These are phyloP conservation scores for Xylariaceae sp. DNA, from an alignment of 2,329 filamentous ascomycete species.

Conservation along the genomic window DNA sequence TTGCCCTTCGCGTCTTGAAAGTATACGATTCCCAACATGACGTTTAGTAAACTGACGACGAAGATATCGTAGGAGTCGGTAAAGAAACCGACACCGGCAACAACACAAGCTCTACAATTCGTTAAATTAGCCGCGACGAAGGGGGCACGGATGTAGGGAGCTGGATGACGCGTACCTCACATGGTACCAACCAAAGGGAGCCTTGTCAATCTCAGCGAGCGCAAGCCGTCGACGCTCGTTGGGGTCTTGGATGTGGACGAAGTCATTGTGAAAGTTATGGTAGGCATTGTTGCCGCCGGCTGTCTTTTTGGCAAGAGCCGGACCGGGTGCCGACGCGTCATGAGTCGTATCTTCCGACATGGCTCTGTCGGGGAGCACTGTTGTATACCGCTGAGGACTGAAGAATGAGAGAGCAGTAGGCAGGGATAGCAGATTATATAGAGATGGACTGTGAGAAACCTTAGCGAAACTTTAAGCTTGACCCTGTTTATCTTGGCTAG, in stretches of 20 bases:
- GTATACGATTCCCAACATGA: constrained; percentile 82
- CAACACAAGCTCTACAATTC: constrained; percentile 66
- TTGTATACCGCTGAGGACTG: background rate
- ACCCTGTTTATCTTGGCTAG: background rate
- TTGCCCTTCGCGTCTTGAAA: constrained; percentile 60
- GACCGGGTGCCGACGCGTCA: constrained; percentile 4
- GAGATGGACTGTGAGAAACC: background rate
- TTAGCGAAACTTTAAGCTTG: background rate
- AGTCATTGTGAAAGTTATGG: constrained; percentile 81
- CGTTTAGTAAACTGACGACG: constrained; percentile 73
- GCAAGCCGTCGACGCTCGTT: constrained; percentile 81
- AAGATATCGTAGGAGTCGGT: constrained; percentile 88
- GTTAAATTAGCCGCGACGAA: constrained; percentile 22
- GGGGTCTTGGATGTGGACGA: constrained; percentile 68
- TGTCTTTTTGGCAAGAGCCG: constrained; percentile 51
- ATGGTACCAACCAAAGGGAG: constrained; percentile 85
- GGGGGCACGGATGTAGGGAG: background rate
- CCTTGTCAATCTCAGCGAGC: constrained; percentile 82
- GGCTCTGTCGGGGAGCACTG: background rate
- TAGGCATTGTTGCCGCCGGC: constrained; percentile 72
- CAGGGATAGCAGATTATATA: background rate
- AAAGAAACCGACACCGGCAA: constrained; percentile 88
- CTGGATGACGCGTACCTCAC: constrained; percentile 52
- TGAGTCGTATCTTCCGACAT: constrained; percentile 34
- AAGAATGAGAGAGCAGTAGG: background rate